phyloP scores from a whole-genome alignment of 371 early-diverging fungal species.

The Circinella minor region DNA sequence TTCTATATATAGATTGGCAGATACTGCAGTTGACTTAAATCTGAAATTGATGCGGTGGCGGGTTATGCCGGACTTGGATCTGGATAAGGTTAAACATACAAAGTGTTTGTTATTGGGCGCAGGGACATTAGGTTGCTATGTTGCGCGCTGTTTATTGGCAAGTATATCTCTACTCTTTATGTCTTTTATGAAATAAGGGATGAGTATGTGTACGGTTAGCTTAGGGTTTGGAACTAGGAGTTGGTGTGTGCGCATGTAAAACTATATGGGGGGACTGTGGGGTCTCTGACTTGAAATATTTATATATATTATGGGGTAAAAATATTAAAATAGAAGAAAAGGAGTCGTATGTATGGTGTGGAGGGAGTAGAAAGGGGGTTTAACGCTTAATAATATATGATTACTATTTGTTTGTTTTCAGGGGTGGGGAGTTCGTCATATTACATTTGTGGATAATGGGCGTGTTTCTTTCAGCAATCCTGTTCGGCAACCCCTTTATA shows the following conservation, averaged over 20 bases:
- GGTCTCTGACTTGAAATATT: too few species aligned
- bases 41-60: slow-evolving; percentile 97
- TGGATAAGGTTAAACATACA: slow-evolving; percentile 77
- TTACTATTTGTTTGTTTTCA: slow-evolving; percentile 22
- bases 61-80: slow-evolving; percentile 80
- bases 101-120: slow-evolving; percentile 90
- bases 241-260: too few species aligned
- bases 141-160: slow-evolving; percentile 80
- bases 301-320: too few species aligned
- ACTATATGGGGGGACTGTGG: too few species aligned
- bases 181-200: slow-evolving; percentile 2
- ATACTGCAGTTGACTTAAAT: slow-evolving; percentile 90
- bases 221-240: too few species aligned
- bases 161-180: slow-evolving; percentile 9
- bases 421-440: slow-evolving; percentile 94
- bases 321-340: too few species aligned
- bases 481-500: slow-evolving; percentile 91
- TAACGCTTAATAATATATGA: neutral
- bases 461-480: slow-evolving; percentile 95
- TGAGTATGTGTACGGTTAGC: too few species aligned
- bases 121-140: slow-evolving; percentile 96
- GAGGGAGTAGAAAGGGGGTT: too few species aligned
- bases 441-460: slow-evolving; percentile 94
- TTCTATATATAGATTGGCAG: slow-evolving; percentile 68
- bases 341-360: too few species aligned